A percentile compares a stretch with the other conserved stretches of the same genome.
Conservation (phyloP, 2,329 filamentous ascomycete species). For the Epichloe sylvatica region DNA sequence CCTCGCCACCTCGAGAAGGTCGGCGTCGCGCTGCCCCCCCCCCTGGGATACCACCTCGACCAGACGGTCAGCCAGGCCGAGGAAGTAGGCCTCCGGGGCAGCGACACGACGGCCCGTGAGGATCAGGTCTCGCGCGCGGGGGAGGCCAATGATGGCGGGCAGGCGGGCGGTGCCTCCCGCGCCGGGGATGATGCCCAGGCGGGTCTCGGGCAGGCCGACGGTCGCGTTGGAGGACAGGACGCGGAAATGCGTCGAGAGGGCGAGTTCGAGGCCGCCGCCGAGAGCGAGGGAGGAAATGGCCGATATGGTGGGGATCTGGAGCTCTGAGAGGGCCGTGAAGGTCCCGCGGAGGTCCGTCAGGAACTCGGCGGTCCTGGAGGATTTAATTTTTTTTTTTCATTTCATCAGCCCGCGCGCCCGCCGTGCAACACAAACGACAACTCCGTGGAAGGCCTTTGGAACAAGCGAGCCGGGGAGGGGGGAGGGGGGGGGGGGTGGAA, state of each 20-base stretch:
- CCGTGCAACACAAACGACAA: too few relatives aligned
- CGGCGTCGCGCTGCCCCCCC: conserved; percentile 26
- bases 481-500: too few relatives aligned
- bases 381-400: not conserved
- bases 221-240: conserved; percentile 67
- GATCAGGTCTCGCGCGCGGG: conserved; percentile 74
- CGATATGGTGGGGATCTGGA: conserved; percentile 81
- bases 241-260: conserved; percentile 76
- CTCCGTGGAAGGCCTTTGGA: too few relatives aligned
- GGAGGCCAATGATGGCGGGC: conserved; percentile 63
- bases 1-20: conserved; percentile 44
- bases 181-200: conserved; percentile 86
- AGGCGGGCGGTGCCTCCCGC: conserved; percentile 87
- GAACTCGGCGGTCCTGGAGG: conserved; percentile 62
- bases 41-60: conserved; percentile 57
- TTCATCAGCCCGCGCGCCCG: not conserved
- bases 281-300: conserved; percentile 77
- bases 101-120: conserved; percentile 77
- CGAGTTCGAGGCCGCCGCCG: conserved; percentile 86
- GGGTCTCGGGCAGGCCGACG: conserved; percentile 79
- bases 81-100: conserved; percentile 76
- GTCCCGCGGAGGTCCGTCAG: conserved; percentile 63
- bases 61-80: conserved; percentile 80
- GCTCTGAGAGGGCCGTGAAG: conserved; percentile 54
- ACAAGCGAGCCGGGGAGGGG: too few relatives aligned